Conservation (phyloP, 2,329 filamentous ascomycete genomes). For the Simplicillium aogashimaense region DNA sequence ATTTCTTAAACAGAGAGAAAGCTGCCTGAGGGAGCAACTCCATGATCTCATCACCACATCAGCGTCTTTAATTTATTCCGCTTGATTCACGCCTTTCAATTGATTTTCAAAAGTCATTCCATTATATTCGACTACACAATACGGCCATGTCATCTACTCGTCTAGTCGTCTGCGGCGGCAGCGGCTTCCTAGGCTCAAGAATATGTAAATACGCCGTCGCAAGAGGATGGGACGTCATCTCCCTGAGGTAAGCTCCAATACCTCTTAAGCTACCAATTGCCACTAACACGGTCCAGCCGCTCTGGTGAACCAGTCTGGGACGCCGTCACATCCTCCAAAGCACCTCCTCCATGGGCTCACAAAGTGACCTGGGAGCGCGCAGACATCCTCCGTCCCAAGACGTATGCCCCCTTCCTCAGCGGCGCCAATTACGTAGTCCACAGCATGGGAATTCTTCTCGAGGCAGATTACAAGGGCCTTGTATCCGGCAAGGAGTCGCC, state of each 20-base stretch:
- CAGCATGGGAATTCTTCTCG: conserved; percentile 89
- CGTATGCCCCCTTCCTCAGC: conserved; percentile 67
- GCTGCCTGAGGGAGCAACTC: conserved; percentile 1
- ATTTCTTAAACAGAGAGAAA: not conserved
- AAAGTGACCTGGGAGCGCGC: conserved; percentile 80
- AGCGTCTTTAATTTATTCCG: no score
- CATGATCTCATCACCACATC: conserved; percentile 13
- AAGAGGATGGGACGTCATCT: conserved; percentile 85
- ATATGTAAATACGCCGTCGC: conserved; percentile 86
- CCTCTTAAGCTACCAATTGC: conserved; percentile 2
- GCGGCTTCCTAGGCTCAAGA: conserved; percentile 77
- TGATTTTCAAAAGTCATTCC: not conserved
- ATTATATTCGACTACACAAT: no score
- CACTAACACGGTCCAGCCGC: conserved; percentile 50
- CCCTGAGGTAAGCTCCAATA: conserved; percentile 56
- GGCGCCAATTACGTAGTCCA: conserved; percentile 82
- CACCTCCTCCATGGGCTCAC: conserved; percentile 70
- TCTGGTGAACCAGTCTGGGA: conserved; percentile 86
- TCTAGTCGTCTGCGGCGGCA: conserved; percentile 86
- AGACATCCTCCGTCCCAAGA: conserved; percentile 74
- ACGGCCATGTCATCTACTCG: conserved; percentile 47
- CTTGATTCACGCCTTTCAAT: not conserved
- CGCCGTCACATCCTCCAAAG: conserved; percentile 58
- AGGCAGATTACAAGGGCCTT: conserved; percentile 95
- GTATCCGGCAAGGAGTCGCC: conserved; percentile 75